Base-by-base conservation (phyloP, 306 rosid species). In the Acacia crassicarpa region DNA sequence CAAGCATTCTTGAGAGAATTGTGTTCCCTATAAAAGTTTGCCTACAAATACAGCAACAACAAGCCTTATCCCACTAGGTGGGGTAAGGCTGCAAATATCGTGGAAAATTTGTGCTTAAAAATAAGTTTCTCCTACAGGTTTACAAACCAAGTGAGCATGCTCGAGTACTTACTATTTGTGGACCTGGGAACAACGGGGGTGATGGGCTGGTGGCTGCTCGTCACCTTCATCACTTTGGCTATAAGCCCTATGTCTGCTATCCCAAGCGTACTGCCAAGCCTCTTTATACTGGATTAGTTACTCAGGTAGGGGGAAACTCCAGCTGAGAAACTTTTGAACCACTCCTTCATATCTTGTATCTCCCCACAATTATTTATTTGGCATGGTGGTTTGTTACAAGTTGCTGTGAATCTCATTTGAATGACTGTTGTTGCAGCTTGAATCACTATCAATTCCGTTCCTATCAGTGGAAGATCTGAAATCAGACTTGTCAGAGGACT, bases 131-230 rank as follows among this genome's bases (percentile, higher is more conserved):
- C 56, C 69, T 19, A 19, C 84, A 95, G 99, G 97, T 89, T 68
- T 95, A 91, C 86, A 92, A 89, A 82, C 84, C 89, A 9, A 67
- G 85, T 51, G 94, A 93, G 89, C 88, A 87, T 83, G 79, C 81
- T 32, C 94, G 90, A 22, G 94, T 95, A 75, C 98, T 95, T 58
- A 84, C 82, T 40, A 83, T 95, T 5, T 95, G 99, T 86, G 99
- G 99, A 67, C 99, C 99, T 78, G 99, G 99, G 71, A 95, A 95
- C 87, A 95, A 95, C 78, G 98, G 98, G 9, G 99, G 98, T 74
- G 99, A 95, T 54, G 99, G 98, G 83, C 88, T 93, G 12, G 99
- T 95, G 79, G 98, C 97, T 83, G 94, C 99, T 30, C 97, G 99
- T 63, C 99, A 95, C 80, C 88, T 95, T 67, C 84, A 86, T 87